A percentile compares a stretch with the other conserved stretches of the same genome.
Conservation (phyloP, 2,329 filamentous ascomycete species). For the Hypomyces perniciosus region DNA sequence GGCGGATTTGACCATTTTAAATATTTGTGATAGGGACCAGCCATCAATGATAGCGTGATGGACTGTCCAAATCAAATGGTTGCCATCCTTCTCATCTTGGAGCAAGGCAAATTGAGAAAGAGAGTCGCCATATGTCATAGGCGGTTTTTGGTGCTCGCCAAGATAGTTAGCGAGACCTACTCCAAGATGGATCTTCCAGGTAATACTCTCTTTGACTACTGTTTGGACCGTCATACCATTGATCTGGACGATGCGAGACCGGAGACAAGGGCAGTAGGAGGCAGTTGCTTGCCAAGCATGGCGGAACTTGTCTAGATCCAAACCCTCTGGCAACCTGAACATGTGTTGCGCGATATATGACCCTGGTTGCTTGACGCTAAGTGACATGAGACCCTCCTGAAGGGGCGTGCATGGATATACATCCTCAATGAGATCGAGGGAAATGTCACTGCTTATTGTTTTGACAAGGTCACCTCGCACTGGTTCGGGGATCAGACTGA, state of each 20-base stretch:
- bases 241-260: neutral
- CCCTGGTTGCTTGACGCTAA: slow-evolving; percentile 7
- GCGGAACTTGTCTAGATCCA: neutral
- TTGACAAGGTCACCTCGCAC: no score
- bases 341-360: slow-evolving; percentile 7
- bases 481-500: no score
- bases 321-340: neutral
- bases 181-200: no score
- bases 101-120: neutral
- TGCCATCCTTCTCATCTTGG: neutral
- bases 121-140: no score
- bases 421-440: neutral
- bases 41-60: slow-evolving; percentile 29
- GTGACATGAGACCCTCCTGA: slow-evolving; percentile 12
- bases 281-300: neutral
- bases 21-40: slow-evolving; percentile 17
- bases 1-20: neutral
- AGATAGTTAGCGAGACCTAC: no score
- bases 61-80: slow-evolving; percentile 21
- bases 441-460: neutral
- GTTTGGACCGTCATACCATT: neutral
- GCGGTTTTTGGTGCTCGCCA: no score
- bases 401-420: slow-evolving; percentile 13
- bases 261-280: neutral
- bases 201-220: no score